phyloP scores from a whole-genome alignment of 31 red algal genomes.

The Asparagopsis taxiformis region DNA sequence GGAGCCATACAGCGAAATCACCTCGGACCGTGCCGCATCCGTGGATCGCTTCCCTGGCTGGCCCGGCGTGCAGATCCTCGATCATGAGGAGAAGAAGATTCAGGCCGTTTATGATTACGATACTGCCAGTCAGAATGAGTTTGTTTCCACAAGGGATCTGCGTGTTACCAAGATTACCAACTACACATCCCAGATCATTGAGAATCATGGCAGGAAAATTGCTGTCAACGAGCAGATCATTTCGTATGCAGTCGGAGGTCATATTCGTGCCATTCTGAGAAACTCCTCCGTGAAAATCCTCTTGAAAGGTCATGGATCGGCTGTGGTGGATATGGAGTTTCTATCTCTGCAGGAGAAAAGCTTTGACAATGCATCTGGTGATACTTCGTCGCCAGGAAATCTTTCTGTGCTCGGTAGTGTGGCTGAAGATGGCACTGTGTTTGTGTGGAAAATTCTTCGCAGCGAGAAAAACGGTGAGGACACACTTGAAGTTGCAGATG shows the following conservation, averaged over 20 bases:
- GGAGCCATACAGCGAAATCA: neutral
- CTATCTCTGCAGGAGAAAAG: slow-evolving; percentile 38
- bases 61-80: slow-evolving; percentile 44
- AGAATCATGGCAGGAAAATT: slow-evolving; percentile 62
- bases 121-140: slow-evolving; percentile 12
- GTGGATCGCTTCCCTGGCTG: slow-evolving; percentile 19
- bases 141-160: slow-evolving; percentile 35
- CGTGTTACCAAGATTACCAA: slow-evolving; percentile 71
- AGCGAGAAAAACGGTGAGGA: slow-evolving; percentile 16
- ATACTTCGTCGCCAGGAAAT: neutral
- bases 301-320: slow-evolving; percentile 74
- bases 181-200: slow-evolving; percentile 39
- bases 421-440: slow-evolving; percentile 59
- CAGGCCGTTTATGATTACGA: slow-evolving; percentile 51
- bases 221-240: slow-evolving; percentile 68
- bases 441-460: slow-evolving; percentile 57
- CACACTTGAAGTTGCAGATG: slow-evolving; percentile 36
- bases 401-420: slow-evolving; percentile 60
- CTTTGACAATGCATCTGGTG: slow-evolving; percentile 15
- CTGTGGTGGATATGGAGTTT: slow-evolving; percentile 82
- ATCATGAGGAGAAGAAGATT: slow-evolving; percentile 39
- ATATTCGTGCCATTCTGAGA: slow-evolving; percentile 70
- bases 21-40: neutral
- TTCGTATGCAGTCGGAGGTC: slow-evolving; percentile 73
- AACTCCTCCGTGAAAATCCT: slow-evolving; percentile 36